Evolutionary conservation across 202 grass and related monocot species (phyloP).

Genomic region (Panicum hallii): DNA sequence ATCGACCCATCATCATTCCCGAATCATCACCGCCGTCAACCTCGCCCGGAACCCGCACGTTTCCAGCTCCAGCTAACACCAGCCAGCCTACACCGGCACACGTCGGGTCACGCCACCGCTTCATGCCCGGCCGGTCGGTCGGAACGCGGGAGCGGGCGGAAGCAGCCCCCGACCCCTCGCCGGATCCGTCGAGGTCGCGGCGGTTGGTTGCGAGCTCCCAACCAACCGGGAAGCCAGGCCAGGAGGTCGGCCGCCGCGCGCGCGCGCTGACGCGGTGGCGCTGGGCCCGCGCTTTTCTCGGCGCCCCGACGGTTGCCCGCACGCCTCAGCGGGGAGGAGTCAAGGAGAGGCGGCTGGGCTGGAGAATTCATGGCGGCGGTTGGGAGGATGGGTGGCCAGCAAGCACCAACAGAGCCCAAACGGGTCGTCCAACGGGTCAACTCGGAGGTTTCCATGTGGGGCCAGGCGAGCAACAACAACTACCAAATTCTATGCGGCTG

Average conservation of each 20-base stretch:
- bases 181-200: not conserved
- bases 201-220: slow-evolving; percentile 45
- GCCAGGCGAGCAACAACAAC: not conserved
- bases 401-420: slow-evolving; percentile 19
- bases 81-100: not conserved
- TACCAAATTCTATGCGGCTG: slow-evolving; percentile 2
- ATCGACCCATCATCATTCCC: not conserved
- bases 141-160: not conserved
- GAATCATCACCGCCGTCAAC: not conserved
- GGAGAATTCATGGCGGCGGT: slow-evolving; percentile 40
- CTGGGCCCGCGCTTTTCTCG: not conserved
- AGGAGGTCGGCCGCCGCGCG: not conserved
- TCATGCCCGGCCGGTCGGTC: not conserved
- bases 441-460: not conserved
- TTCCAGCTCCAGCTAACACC: not conserved
- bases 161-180: too few species aligned
- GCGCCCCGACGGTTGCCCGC: slow-evolving; percentile 18
- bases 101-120: not conserved
- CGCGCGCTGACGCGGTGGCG: not conserved
- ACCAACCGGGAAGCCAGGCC: not conserved
- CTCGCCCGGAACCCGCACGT: not conserved
- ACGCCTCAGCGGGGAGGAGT: not conserved
- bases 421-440: slow-evolving; percentile 50
- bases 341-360: not conserved
- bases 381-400: slow-evolving; percentile 53